Conservation (phyloP, 1,284 basidiomycete species). For the Takashimella tepidaria region DNA sequence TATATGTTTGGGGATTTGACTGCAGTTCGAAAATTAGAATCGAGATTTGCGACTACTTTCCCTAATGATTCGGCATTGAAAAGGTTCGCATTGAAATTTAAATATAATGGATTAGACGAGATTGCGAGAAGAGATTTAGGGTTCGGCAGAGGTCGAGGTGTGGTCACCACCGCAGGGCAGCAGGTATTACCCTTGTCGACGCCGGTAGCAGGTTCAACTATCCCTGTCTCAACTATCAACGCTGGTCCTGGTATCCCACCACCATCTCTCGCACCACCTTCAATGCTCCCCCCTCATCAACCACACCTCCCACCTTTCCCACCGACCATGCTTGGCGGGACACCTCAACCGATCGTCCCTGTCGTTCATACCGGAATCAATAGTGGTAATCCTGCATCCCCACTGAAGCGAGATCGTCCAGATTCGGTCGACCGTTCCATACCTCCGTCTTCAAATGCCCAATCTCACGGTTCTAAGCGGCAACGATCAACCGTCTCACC, state of each 20-base stretch:
- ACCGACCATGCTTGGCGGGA: not conserved
- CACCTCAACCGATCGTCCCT: not conserved
- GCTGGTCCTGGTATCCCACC: constrained; percentile 4
- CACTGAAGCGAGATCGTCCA: not conserved
- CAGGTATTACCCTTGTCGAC: constrained; percentile 5
- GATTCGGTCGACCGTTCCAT: not conserved
- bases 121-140: constrained; percentile 87
- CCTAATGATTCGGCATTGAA: constrained; percentile 83
- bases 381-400: not conserved
- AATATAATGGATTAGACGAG: constrained; percentile 80
- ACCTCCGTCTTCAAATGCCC: not conserved
- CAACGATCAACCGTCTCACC: not conserved
- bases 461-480: not conserved
- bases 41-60: constrained; percentile 80
- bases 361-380: not conserved
- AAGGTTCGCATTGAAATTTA: constrained; percentile 82
- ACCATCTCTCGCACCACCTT: constrained; percentile 10
- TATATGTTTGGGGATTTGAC: constrained; percentile 92
- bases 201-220: constrained; percentile 1
- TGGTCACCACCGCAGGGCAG: constrained; percentile 6
- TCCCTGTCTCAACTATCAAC: no score
- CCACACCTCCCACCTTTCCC: not conserved
- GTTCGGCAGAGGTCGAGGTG: constrained; percentile 53
- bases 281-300: not conserved
- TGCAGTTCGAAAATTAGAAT: constrained; percentile 81